A percentile compares a stretch with the other conserved stretches of the same genome.
Evolutionary conservation across 2,329 filamentous ascomycete species (phyloP).

Genomic region (Ceratocystis cacaofunesta): DNA sequence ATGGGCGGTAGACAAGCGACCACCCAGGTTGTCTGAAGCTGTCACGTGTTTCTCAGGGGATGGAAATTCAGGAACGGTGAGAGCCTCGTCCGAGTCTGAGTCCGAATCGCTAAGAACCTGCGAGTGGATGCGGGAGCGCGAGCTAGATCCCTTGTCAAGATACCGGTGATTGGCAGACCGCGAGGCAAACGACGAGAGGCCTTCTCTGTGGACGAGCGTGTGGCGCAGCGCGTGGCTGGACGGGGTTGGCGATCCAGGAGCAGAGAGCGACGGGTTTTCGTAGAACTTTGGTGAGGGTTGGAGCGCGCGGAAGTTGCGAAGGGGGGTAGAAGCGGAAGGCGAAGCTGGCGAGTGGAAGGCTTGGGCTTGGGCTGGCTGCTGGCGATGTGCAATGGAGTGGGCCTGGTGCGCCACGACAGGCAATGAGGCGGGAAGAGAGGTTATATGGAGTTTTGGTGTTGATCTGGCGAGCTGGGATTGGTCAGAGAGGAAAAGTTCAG

Average conservation of each 20-base stretch:
- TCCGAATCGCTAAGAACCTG: constrained; percentile 35
- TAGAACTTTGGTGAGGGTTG: constrained; percentile 36
- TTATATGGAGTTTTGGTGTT: not conserved
- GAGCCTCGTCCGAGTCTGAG: constrained; percentile 21
- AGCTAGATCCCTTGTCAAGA: constrained; percentile 23
- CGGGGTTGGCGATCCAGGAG: constrained; percentile 31
- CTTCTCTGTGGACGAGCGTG: constrained; percentile 18
- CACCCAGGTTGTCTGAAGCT: constrained; percentile 6
- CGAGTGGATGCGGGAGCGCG: constrained; percentile 27
- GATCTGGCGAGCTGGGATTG: not conserved
- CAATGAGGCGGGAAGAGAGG: constrained; percentile 1
- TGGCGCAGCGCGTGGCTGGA: constrained; percentile 20
- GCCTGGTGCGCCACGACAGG: constrained; percentile 17
- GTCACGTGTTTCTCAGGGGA: constrained; percentile 17
- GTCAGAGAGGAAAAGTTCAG: not conserved
- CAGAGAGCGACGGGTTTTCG: constrained; percentile 28
- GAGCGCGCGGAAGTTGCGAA: constrained; percentile 25
- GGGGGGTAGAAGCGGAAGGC: not conserved
- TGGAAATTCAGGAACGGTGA: constrained; percentile 24
- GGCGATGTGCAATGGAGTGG: constrained; percentile 10
- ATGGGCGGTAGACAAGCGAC: constrained; percentile 31
- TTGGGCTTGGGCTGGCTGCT: constrained; percentile 15
- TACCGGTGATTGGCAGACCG: constrained; percentile 20
- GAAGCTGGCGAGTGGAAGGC: not conserved
- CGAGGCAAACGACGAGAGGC: constrained; percentile 17